Evolutionary conservation across 371 early-diverging fungal species (phyloP), one percentile per base, ranked within the genome.

Genomic region (Rhizoclosmatium hyalinum): DNA sequence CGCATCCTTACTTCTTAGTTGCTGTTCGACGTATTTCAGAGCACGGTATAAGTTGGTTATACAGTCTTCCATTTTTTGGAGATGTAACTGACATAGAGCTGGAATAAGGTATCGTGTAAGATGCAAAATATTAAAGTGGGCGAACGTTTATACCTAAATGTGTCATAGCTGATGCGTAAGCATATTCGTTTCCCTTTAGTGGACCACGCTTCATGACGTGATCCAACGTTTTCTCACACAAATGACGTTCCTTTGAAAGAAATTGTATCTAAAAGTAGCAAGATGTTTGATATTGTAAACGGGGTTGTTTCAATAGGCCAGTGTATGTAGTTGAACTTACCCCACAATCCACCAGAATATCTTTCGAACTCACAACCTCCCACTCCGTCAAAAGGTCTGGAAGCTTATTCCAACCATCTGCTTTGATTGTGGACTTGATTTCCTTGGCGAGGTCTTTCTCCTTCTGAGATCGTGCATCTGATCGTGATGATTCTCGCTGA

Each of bases 301-400:
- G 32, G 32, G 1, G 62, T 0, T 62, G 53, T 68, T 68, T 68
- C 3, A 68, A 68, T 17, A 72, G 2, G 43, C 45, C 0, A 24
- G 60, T 6, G 10, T 19, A 68, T 24, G 55, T n/a, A 50, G 12
- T 19, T 57, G 21, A 24, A 43, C 72, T 67, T 32, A 77, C 77
- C 68, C 74, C 77, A 57, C 69, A 72, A 17, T 77, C 77, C 21
- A 70, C 74, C 73, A 77, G 19, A n/a, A 72, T 54, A 64, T 77
- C 77, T 55, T 53, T 54, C 8, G 45, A 50, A 65, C 73, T 73
- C 2, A 77, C 55, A 41, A 73, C 5, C 19, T 66, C 73, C 74
- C 73, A 77, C 19, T 77, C 77, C 3, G 45, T 60, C 43, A 77
- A 19, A 39, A 77, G 60, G 19, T 72, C 74, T 5, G 69, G 65